Evolutionary conservation across 169 alveolate genomes (phyloP).

Genomic region (Plasmodium vivax): DNA sequence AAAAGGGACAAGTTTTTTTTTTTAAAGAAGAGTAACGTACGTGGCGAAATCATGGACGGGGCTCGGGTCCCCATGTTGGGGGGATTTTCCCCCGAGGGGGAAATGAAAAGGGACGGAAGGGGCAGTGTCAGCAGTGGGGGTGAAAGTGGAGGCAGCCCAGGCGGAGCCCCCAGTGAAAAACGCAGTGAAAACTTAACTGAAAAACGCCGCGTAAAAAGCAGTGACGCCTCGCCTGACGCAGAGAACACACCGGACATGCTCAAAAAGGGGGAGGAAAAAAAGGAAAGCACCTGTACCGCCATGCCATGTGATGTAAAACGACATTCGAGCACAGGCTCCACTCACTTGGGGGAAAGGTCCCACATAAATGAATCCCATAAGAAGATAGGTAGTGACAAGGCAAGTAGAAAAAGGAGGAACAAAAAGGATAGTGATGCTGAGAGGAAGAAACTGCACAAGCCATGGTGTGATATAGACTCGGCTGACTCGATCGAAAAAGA

Average conservation of each 20-base stretch:
- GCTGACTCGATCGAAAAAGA: background rate
- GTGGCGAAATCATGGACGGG: background rate
- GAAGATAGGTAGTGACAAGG: background rate
- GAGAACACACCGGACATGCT: background rate
- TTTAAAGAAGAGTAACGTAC: background rate
- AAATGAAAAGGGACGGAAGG: background rate
- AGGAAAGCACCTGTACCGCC: background rate
- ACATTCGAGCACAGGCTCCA: background rate
- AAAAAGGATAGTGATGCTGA: background rate
- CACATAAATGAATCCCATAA: background rate
- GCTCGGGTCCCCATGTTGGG: background rate
- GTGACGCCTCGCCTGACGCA: background rate
- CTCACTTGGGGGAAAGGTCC: background rate
- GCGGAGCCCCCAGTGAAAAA: background rate
- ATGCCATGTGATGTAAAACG: background rate
- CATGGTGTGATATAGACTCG: background rate
- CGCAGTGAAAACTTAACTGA: too few species aligned
- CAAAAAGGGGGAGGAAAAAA: background rate
- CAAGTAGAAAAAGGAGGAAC: background rate
- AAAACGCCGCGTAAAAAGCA: background rate
- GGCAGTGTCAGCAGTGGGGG: background rate
- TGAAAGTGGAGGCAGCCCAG: background rate
- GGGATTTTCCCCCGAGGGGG: background rate
- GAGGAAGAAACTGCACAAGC: background rate
- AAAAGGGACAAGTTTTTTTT: background rate